Conservation (phyloP, 176 grass and related monocot species). For the bread wheat (Triticum aestivum) region DNA sequence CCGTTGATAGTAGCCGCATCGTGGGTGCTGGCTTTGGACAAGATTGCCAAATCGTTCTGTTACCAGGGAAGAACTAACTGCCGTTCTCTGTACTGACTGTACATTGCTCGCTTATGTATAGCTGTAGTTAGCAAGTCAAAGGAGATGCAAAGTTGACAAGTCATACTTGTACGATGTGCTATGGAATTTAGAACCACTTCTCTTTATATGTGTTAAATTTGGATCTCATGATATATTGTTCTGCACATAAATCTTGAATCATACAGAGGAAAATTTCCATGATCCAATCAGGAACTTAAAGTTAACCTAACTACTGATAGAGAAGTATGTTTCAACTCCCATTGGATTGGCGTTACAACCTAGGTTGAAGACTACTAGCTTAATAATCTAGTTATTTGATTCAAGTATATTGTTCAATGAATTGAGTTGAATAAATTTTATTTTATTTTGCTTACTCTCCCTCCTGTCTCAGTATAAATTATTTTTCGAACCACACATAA, state of each 20-base stretch:
- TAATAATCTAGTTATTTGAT: background rate
- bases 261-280: background rate
- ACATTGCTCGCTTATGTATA: conserved; percentile 24
- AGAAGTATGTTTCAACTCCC: background rate
- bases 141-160: background rate
- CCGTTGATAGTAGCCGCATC: background rate
- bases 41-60: conserved; percentile 50
- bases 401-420: conserved; percentile 16
- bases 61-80: conserved; percentile 39
- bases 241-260: conserved; percentile 5
- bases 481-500: conserved; percentile 13
- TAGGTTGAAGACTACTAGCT: background rate
- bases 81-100: conserved; percentile 49
- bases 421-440: background rate
- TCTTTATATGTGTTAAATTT: background rate
- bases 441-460: background rate
- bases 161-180: background rate
- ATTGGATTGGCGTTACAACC: background rate
- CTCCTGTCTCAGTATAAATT: background rate
- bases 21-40: conserved; percentile 21
- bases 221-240: background rate
- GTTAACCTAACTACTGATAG: background rate
- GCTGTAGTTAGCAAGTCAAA: background rate
- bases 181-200: background rate
- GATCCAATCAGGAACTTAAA: background rate